Evolutionary conservation across 1,139 yeast species (phyloP).

Genomic region (Hyphopichia wangnamkhiaoensis): DNA sequence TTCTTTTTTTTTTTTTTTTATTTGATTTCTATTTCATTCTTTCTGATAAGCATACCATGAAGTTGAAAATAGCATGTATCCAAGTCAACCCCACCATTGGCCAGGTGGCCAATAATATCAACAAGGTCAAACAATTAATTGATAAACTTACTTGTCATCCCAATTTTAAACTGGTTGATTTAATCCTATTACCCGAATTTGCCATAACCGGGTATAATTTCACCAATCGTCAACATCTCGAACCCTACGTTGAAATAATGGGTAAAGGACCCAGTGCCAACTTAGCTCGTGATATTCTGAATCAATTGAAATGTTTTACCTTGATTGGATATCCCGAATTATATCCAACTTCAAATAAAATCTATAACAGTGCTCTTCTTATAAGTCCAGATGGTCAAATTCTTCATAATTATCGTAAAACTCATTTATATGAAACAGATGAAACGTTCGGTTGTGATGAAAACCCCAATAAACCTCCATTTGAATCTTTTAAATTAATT

Average conservation of each 20-base stretch:
- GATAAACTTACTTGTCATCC: conserved; percentile 17
- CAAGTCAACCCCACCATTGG: conserved; percentile 73
- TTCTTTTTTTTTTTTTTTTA: no score
- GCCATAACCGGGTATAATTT: conserved; percentile 88
- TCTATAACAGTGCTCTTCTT: conserved; percentile 75
- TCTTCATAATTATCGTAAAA: conserved; percentile 71
- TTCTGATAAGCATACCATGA: conserved; percentile 21
- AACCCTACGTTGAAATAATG: conserved; percentile 57
- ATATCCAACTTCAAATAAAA: conserved; percentile 21
- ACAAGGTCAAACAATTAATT: conserved; percentile 46
- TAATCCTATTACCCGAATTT: conserved; percentile 78
- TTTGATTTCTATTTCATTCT: no score
- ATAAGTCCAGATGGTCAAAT: conserved; percentile 59
- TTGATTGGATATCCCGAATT: conserved; percentile 83
- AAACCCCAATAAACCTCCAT: conserved; percentile 55
- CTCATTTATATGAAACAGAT: conserved; percentile 78
- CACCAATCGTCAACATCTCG: conserved; percentile 48
- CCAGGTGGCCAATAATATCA: conserved; percentile 53
- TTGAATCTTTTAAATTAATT: conserved; percentile 41
- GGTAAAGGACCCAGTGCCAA: conserved; percentile 47
- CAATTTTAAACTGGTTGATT: conserved; percentile 42
- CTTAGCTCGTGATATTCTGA: conserved; percentile 61
- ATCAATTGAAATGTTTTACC: conserved; percentile 60
- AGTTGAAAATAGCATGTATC: conserved; percentile 57
- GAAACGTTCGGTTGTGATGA: conserved; percentile 79